Conservation (phyloP, 805 yeast genomes). For the Wickerhamiella qilinensis region DNA sequence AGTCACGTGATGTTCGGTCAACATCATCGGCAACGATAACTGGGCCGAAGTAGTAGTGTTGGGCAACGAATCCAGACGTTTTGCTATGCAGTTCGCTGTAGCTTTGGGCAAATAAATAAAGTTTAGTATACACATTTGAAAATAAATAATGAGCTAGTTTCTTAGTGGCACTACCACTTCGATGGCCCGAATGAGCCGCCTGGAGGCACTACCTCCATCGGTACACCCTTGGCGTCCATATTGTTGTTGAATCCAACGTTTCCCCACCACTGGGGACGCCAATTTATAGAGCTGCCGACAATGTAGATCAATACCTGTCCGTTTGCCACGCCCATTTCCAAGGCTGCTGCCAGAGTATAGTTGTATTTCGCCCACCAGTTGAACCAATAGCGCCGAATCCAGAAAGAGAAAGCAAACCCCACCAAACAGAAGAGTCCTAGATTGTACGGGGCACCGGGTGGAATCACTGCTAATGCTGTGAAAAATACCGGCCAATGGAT, state of each 20-base stretch:
- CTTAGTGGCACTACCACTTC: slow-evolving; percentile 33
- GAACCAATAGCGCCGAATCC: slow-evolving; percentile 36
- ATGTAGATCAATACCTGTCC: slow-evolving; percentile 43
- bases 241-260: slow-evolving; percentile 29
- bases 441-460: slow-evolving; percentile 62
- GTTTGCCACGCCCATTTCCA: slow-evolving; percentile 52
- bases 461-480: slow-evolving; percentile 42
- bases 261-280: slow-evolving; percentile 52
- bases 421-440: slow-evolving; percentile 39
- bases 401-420: slow-evolving; percentile 42
- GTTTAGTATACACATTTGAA: no score
- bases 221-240: slow-evolving; percentile 20
- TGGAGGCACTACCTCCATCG: slow-evolving; percentile 19
- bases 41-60: no score
- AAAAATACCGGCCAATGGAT: slow-evolving; percentile 58
- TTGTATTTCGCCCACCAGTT: slow-evolving; percentile 70
- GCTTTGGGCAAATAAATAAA: no score
- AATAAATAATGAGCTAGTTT: no score
- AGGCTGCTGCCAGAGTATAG: slow-evolving; percentile 47
- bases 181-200: slow-evolving; percentile 35
- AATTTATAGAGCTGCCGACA: slow-evolving; percentile 29
- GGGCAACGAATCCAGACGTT: no score
- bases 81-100: no score
- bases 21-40: no score
- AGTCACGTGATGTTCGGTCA: no score